Base-by-base conservation (phyloP, 2,329 filamentous ascomycete genomes). In the Colletotrichum plurivorum region DNA sequence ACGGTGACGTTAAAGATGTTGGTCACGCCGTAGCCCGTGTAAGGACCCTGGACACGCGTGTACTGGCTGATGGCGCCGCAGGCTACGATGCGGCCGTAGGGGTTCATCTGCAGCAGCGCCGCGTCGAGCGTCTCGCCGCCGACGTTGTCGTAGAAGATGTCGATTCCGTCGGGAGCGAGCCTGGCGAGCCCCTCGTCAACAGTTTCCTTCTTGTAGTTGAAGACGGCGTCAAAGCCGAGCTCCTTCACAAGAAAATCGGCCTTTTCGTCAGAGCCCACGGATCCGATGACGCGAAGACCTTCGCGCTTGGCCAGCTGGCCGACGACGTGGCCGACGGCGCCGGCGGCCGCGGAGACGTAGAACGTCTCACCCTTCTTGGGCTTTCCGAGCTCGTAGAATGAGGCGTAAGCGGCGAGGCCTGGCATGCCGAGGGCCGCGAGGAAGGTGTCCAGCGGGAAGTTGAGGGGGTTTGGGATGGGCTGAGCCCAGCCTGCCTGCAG, bases 201-300 rank as follows among this genome's bases (percentile, higher is more conserved):
- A 73, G 87, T 88, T 83, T 96, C 93, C 73, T 89, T 94, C 87
- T 96, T 95, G 86, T 97, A 97, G 85, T 97, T 96, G 83, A 95
- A 96, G 9, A 90, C 94, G 16, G 73, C 82, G 63, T 88, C 85
- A 72, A 85, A 88, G 8, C 85, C 86, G 1, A 88, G 81, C 75
- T 86, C 82, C 63, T 84, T 80, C 51, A 73, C 76, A 59, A 88
- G 79, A 78, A 90, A 96, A 22, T 92, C 88, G 27, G 94, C 84
- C 84, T 97, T 97, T 76, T 92, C 90, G 75, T 95, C 92, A 18
- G 89, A 89, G 3, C 94, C 94, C 10, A 94, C 93, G 59, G 90
- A 93, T 18, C 94, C 94, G 71, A 97, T 91, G 49, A 97, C 94
- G 52, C 81, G 90, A 66, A 96, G 81, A 2, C 94, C 94, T 79